Conservation (phyloP, 2,329 filamentous ascomycete species). For the Lasiodiplodia theobromae region DNA sequence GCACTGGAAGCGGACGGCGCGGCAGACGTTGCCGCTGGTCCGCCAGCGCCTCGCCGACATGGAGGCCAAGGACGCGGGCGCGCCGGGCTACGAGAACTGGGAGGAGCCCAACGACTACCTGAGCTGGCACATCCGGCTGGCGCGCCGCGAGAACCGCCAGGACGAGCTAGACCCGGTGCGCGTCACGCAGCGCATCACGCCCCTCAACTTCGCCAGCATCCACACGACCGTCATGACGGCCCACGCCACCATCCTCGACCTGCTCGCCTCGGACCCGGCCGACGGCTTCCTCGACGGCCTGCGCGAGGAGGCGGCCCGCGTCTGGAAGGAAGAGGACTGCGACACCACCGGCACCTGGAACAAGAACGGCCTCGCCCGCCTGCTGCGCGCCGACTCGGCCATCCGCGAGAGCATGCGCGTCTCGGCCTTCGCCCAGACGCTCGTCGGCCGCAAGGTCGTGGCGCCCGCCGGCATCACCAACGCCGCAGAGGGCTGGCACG, state of each 20-base stretch:
- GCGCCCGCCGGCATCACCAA: conserved; percentile 36
- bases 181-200: conserved; percentile 61
- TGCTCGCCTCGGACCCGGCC: conserved; percentile 35
- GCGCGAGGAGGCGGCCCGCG: conserved; percentile 4
- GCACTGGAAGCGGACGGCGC: conserved; percentile 55
- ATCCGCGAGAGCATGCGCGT: conserved; percentile 43
- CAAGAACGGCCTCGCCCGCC: conserved; percentile 36
- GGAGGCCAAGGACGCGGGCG: conserved; percentile 48
- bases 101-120: conserved; percentile 63
- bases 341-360: conserved; percentile 30
- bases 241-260: conserved; percentile 42
- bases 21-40: conserved; percentile 57
- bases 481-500: conserved; percentile 35
- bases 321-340: neutral
- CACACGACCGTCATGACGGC: conserved; percentile 65
- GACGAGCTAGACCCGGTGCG: conserved; percentile 57
- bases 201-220: conserved; percentile 65
- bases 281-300: conserved; percentile 27
- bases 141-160: conserved; percentile 51
- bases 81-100: conserved; percentile 51
- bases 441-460: conserved; percentile 39
- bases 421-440: conserved; percentile 35
- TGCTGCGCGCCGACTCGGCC: conserved; percentile 39
- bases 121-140: conserved; percentile 64
- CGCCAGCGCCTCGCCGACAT: conserved; percentile 58